Percentiles rank a stretch among this genome's conserved stretches.
These are phyloP conservation scores for Pleurotus tuoliensis DNA, from an alignment of 768 basidiomycete genomes.

Conservation along the genomic window DNA sequence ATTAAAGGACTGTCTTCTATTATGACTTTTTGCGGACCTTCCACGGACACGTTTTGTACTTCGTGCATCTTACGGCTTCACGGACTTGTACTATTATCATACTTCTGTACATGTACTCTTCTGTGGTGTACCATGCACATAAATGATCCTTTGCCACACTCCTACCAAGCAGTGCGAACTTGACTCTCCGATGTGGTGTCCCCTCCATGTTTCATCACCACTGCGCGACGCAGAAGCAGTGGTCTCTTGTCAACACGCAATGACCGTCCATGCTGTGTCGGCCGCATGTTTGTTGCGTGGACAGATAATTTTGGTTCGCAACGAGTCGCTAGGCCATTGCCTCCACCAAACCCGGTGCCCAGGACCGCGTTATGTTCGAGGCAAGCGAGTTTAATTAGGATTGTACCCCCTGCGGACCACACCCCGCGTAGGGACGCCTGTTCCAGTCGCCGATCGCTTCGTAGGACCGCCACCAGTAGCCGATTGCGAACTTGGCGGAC, in stretches of 20 bases:
- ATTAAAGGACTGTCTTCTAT: background rate
- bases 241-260: no score
- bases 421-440: conserved; percentile 7
- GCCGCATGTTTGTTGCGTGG: no score
- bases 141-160: background rate
- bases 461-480: background rate
- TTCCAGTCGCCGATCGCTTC: conserved; percentile 3
- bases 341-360: no score
- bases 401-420: conserved; percentile 5
- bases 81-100: background rate
- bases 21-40: background rate
- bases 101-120: background rate
- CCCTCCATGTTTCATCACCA: no score
- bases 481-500: conserved; percentile 3
- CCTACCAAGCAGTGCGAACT: no score
- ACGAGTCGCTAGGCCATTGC: no score
- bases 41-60: background rate
- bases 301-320: no score
- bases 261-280: no score
- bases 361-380: conserved; percentile 7
- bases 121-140: background rate
- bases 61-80: background rate
- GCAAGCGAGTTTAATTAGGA: background rate
- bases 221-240: no score
- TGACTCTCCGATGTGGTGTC: no score